Evolutionary conservation across 2,329 filamentous ascomycete genomes (phyloP).

Genomic region (Leptosphaerulina australis): DNA sequence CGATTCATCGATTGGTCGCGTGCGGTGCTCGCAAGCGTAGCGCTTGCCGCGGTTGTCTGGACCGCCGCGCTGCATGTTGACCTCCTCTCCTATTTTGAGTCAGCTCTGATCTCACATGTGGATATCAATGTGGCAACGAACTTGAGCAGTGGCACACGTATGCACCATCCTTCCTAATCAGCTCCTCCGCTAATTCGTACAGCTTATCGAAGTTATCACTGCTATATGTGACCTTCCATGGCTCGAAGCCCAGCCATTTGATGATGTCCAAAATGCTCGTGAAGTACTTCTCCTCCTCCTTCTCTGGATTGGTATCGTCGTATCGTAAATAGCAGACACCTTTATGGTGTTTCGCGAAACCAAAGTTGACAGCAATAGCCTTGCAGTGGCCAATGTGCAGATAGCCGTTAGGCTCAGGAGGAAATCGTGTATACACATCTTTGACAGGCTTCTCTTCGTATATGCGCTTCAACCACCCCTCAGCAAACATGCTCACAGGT

Average conservation of each 20-base stretch:
- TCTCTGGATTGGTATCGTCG: slow-evolving; percentile 95
- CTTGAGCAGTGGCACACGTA: slow-evolving; percentile 87
- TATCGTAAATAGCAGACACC: slow-evolving; percentile 80
- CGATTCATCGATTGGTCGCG: slow-evolving; percentile 75
- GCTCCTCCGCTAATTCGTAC: slow-evolving; percentile 85
- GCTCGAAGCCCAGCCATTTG: slow-evolving; percentile 83
- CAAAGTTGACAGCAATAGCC: slow-evolving; percentile 95
- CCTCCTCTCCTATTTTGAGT: slow-evolving; percentile 65
- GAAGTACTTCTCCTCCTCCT: slow-evolving; percentile 90
- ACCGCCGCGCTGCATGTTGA: slow-evolving; percentile 86
- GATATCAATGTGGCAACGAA: slow-evolving; percentile 33
- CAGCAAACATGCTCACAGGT: slow-evolving; percentile 52
- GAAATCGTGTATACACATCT: slow-evolving; percentile 57
- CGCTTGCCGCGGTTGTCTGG: slow-evolving; percentile 70
- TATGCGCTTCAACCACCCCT: slow-evolving; percentile 58
- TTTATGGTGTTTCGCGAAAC: slow-evolving; percentile 83
- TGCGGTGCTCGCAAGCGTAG: slow-evolving; percentile 80
- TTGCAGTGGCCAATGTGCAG: slow-evolving; percentile 94
- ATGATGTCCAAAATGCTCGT: slow-evolving; percentile 88
- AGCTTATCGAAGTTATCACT: slow-evolving; percentile 89
- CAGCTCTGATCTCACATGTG: not conserved
- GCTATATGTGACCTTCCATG: slow-evolving; percentile 79
- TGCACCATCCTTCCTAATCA: slow-evolving; percentile 72
- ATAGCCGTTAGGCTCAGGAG: slow-evolving; percentile 80
- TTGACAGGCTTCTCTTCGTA: slow-evolving; percentile 57